These are phyloP conservation scores for Aspergillus ochraceoroseus DNA, from an alignment of 2,329 filamentous ascomycete genomes.

Conservation along the genomic window DNA sequence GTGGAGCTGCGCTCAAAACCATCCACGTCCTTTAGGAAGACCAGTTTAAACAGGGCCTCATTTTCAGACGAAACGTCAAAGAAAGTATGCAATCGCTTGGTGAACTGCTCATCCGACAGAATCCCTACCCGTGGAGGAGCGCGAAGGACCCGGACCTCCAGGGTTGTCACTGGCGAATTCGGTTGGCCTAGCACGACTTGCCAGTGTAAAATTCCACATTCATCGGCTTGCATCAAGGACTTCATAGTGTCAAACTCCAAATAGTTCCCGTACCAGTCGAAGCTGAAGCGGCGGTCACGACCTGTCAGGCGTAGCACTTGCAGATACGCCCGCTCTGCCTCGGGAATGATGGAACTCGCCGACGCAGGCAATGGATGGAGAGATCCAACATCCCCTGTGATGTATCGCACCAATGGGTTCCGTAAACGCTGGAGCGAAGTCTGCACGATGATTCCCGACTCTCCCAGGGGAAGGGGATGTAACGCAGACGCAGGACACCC, in stretches of 20 bases:
- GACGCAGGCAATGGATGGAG: conserved; percentile 34
- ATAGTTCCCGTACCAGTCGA: conserved; percentile 41
- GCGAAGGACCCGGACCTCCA: conserved; percentile 22
- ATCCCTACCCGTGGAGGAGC: not conserved
- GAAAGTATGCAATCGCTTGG: too few relatives aligned
- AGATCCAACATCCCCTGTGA: conserved; percentile 44
- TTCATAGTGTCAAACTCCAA: conserved; percentile 36
- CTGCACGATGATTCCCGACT: conserved; percentile 40
- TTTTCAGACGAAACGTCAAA: not conserved
- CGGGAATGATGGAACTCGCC: not conserved
- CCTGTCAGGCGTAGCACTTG: conserved; percentile 40
- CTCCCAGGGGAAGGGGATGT: conserved; percentile 20
- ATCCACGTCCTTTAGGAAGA: conserved; percentile 12
- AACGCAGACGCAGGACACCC: not conserved
- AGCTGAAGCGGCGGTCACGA: conserved; percentile 44
- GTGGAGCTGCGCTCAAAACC: conserved; percentile 21
- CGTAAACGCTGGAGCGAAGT: conserved; percentile 43
- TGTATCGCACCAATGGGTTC: conserved; percentile 45
- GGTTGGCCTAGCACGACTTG: conserved; percentile 36
- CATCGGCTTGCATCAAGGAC: conserved; percentile 20
- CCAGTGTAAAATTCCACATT: conserved; percentile 40
- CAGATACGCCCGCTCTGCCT: conserved; percentile 22
- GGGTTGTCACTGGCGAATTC: conserved; percentile 6
- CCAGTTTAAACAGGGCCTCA: conserved; percentile 16
- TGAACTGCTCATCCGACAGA: not conserved